These are phyloP conservation scores for Lactarius pseudohatsudake DNA, from an alignment of 768 basidiomycete species.

Conservation along the genomic window DNA sequence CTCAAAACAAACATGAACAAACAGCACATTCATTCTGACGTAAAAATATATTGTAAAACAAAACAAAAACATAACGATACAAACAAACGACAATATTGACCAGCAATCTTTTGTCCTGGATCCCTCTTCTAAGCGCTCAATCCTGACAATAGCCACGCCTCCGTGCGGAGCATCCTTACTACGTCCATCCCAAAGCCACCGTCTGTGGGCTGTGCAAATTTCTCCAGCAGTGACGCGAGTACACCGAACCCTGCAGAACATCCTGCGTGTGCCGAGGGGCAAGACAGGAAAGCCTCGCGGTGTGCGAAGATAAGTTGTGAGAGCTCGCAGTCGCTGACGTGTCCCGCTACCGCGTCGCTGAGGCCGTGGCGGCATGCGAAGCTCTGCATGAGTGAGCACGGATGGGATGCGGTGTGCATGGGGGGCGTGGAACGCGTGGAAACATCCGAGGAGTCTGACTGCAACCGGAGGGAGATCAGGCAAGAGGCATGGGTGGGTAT, in stretches of 20 bases:
- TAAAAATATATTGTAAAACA: neutral
- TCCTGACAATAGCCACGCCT: constrained; percentile 25
- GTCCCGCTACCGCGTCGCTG: neutral
- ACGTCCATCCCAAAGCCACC: constrained; percentile 15
- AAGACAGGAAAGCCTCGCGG: constrained; percentile 22
- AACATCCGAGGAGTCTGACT: constrained; percentile 22
- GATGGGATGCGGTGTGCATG: neutral
- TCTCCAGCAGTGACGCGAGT: constrained; percentile 19
- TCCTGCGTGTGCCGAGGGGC: constrained; percentile 19
- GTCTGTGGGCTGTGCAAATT: neutral
- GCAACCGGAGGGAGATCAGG: neutral
- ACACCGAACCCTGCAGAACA: constrained; percentile 19
- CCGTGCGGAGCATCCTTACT: constrained; percentile 20
- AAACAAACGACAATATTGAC: neutral
- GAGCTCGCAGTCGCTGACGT: constrained; percentile 16
- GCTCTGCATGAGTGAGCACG: constrained; percentile 21
- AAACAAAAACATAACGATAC: neutral
- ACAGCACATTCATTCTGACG: neutral
- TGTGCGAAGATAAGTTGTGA: constrained; percentile 23
- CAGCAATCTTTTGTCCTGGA: neutral
- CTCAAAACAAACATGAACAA: constrained; percentile 20
- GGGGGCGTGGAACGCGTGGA: neutral
- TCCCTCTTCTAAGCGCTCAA: constrained; percentile 2
- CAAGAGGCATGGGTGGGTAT: neutral
- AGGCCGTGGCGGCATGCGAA: constrained; percentile 13